A percentile compares a stretch with the other conserved stretches of the same genome.
These are phyloP conservation scores for Gamarada debralockiae DNA, from an alignment of 495 filamentous ascomycete species.

Conservation along the genomic window DNA sequence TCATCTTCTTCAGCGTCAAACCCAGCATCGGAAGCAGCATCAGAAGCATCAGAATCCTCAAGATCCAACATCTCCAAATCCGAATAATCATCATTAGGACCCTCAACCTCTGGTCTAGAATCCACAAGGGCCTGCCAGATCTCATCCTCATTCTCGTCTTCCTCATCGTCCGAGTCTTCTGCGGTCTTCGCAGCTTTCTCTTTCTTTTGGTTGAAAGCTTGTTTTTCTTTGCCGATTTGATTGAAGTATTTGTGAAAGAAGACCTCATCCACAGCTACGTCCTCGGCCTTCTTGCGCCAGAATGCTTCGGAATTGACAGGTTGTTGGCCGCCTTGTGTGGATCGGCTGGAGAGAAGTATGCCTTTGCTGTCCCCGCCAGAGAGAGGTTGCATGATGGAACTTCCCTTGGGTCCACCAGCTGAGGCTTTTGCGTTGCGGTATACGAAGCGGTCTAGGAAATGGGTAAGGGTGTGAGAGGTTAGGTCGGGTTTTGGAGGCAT, in stretches of 20 bases:
- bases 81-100: slow-evolving; percentile 53
- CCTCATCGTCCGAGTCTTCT: slow-evolving; percentile 34
- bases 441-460: slow-evolving; percentile 95
- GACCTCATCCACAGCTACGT: slow-evolving; percentile 85
- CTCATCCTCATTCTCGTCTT: slow-evolving; percentile 63
- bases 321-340: slow-evolving; percentile 39
- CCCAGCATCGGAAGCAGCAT: slow-evolving; percentile 38
- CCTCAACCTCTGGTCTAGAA: slow-evolving; percentile 73
- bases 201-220: slow-evolving; percentile 52
- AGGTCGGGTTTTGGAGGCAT: slow-evolving; percentile 86
- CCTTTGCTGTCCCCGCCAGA: slow-evolving; percentile 58
- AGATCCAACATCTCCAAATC: slow-evolving; percentile 63
- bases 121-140: slow-evolving; percentile 93
- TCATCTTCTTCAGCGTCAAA: slow-evolving; percentile 40
- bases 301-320: slow-evolving; percentile 84
- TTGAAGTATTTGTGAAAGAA: slow-evolving; percentile 99
- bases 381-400: slow-evolving; percentile 94
- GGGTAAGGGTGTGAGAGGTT: slow-evolving; percentile 78
- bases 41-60: slow-evolving; percentile 51
- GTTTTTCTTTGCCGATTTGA: slow-evolving; percentile 65
- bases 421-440: slow-evolving; percentile 83
- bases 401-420: slow-evolving; percentile 55
- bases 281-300: slow-evolving; percentile 83
- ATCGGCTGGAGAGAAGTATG: slow-evolving; percentile 51
- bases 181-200: slow-evolving; percentile 25